Percentiles rank a stretch among this genome's conserved stretches.
phyloP scores from a whole-genome alignment of 2,329 filamentous ascomycete species.

The Didymella exigua region DNA sequence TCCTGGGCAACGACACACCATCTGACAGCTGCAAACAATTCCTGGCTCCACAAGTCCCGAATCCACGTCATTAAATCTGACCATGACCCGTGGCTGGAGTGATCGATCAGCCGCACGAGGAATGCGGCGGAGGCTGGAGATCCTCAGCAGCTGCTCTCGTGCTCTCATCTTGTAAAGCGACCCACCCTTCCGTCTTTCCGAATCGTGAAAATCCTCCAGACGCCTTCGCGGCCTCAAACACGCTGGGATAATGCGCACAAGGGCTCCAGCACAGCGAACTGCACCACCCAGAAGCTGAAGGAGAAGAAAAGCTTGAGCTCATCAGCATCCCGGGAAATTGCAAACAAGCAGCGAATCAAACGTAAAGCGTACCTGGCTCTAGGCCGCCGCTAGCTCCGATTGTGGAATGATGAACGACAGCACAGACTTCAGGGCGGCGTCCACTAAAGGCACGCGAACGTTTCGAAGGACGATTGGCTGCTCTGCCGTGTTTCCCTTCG shows the following conservation, averaged over 20 bases:
- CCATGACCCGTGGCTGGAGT: not conserved
- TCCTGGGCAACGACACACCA: slow-evolving; percentile 14
- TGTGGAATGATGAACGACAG: slow-evolving; percentile 30
- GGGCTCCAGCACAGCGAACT: slow-evolving; percentile 23
- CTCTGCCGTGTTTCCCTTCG: slow-evolving; percentile 28
- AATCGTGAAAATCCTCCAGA: slow-evolving; percentile 10
- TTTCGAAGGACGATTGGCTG: slow-evolving; percentile 27
- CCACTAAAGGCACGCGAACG: slow-evolving; percentile 28
- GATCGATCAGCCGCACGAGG: slow-evolving; percentile 7
- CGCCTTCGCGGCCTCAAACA: slow-evolving; percentile 19
- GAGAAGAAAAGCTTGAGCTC: slow-evolving; percentile 31
- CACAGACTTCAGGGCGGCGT: slow-evolving; percentile 21
- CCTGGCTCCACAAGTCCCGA: slow-evolving; percentile 15
- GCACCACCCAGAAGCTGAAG: slow-evolving; percentile 21
- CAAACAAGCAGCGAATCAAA: slow-evolving; percentile 35
- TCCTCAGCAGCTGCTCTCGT: slow-evolving; percentile 5
- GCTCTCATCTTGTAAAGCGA: slow-evolving; percentile 2
- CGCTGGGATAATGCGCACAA: slow-evolving; percentile 26
- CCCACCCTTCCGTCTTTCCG: slow-evolving; percentile 13
- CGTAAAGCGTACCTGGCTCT: slow-evolving; percentile 34
- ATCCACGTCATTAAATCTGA: slow-evolving; percentile 5
- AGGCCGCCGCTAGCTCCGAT: slow-evolving; percentile 24
- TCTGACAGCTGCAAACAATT: slow-evolving; percentile 27
- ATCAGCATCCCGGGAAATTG: slow-evolving; percentile 35
- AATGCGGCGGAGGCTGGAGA: slow-evolving; percentile 15